Base-by-base conservation (phyloP, 2,329 filamentous ascomycete species). In the Paecilomyces formosus region DNA sequence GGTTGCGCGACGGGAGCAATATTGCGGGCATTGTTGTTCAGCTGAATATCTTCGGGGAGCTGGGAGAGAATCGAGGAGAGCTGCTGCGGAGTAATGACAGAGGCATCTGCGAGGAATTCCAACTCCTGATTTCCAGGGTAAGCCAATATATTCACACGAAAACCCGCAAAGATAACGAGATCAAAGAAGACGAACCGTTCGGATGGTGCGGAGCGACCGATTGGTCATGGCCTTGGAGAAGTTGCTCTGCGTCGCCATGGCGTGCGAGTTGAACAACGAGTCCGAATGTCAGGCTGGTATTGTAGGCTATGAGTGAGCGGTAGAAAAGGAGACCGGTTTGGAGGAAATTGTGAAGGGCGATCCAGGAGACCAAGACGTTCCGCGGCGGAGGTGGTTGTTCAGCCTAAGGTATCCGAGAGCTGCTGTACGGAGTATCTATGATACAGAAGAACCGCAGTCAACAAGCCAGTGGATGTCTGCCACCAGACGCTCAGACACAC, bases 121-220 rank as follows among this genome's bases (percentile, higher is more conserved):
- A 97, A 88, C 79, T 97, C 92, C 92, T 96, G 65, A 18, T 24
- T 26, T 31, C 18, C 12, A 28, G 22, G 18, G 9, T 45, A 11
- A 45, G 39, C 39, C n/a, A 39, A 45, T 21, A 45, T 45, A 45
- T 45, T 18, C n/a, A 33, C 11, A 52, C 45, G 51, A 51, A 18
- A 26, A 54, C 31, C 31, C 61, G 72, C 61, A 33, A 22, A 56
- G 54, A 58, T 33, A 53, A 51, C 56, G 56, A 52, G 58, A 52
- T 39, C 21, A 24, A 21, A 26, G 60, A 58, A 52, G 55, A 72
- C 85, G 66, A 79, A 92, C 91, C 70, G 88, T 91, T 79, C 91
- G 92, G 79, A 96, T 92, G 69, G 85, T 88, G 64, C 91, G 88
- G 71, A 96, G 85, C 71, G 90, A 92, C 78, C 91, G 85, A 79